Conservation (phyloP, 2,329 filamentous ascomycete species). For the Myriosclerotinia duriaeana region DNA sequence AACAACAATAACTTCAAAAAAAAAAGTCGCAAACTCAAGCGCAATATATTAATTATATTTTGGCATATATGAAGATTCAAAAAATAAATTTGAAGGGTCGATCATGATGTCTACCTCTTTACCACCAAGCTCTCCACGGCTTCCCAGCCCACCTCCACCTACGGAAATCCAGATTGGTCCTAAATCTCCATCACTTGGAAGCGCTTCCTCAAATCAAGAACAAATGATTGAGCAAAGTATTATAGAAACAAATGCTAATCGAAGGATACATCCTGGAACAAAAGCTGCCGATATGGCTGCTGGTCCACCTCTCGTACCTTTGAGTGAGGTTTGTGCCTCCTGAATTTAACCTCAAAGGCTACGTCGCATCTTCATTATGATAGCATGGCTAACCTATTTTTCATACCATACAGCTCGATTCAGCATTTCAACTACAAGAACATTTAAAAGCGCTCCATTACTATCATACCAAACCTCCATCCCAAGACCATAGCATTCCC, state of each 20-base stretch:
- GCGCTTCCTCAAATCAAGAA: constrained; percentile 60
- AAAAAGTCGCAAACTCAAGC: constrained; percentile 15
- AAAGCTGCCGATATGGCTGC: constrained; percentile 90
- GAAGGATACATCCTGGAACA: constrained; percentile 89
- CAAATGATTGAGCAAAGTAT: constrained; percentile 57
- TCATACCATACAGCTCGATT: constrained; percentile 69
- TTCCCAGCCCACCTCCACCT: constrained; percentile 91
- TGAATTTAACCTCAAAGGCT: constrained; percentile 17
- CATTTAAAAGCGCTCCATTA: constrained; percentile 92
- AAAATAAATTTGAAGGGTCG: constrained; percentile 29
- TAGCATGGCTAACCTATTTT: constrained; percentile 29
- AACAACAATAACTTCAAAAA: background rate
- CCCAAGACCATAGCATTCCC: constrained; percentile 61
- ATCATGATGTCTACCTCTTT: constrained; percentile 52
- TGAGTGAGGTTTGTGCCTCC: constrained; percentile 67
- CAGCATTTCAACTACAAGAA: constrained; percentile 94
- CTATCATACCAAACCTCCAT: constrained; percentile 65
- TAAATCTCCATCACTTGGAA: constrained; percentile 67
- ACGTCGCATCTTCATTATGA: constrained; percentile 21
- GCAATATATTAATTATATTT: background rate
- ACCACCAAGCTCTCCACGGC: constrained; percentile 78
- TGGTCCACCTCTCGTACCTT: constrained; percentile 82
- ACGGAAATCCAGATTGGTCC: constrained; percentile 90
- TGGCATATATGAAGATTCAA: constrained; percentile 15
- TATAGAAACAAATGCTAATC: constrained; percentile 71